A percentile compares a stretch with the other conserved stretches of the same genome.
phyloP scores from a whole-genome alignment of 164 flowering plant species.

The Taxillus chinensis region DNA sequence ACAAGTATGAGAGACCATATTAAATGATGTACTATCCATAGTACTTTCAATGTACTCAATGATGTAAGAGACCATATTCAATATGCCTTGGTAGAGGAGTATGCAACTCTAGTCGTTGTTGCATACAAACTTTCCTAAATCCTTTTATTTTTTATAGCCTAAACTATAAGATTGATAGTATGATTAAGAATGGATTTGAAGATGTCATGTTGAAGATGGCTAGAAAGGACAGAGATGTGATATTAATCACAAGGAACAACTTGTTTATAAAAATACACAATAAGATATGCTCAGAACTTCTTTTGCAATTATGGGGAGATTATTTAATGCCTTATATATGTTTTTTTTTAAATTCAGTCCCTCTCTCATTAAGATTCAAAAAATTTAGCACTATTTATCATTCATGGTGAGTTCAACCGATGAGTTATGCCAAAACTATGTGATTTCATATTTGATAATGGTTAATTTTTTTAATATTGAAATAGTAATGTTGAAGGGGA shows the following conservation, averaged over 20 bases:
- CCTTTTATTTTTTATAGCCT: slow-evolving; percentile 53
- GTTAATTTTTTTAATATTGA: too few relatives aligned
- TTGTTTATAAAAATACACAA: slow-evolving; percentile 50
- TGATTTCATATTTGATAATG: too few relatives aligned
- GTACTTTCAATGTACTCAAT: too few relatives aligned
- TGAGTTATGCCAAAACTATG: too few relatives aligned
- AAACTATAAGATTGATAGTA: slow-evolving; percentile 38
- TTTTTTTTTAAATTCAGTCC: too few relatives aligned
- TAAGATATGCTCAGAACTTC: slow-evolving; percentile 49
- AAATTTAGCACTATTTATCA: too few relatives aligned
- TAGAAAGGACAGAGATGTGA: slow-evolving; percentile 38
- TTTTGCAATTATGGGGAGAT: slow-evolving; percentile 61
- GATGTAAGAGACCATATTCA: slow-evolving; percentile 47
- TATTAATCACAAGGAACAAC: slow-evolving; percentile 57
- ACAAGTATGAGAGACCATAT: too few relatives aligned
- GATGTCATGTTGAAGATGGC: slow-evolving; percentile 60
- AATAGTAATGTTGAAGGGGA: too few relatives aligned
- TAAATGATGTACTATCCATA: too few relatives aligned
- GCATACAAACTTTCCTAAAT: slow-evolving; percentile 57
- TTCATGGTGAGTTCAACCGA: too few relatives aligned
- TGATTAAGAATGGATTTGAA: slow-evolving; percentile 65
- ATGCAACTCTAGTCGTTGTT: slow-evolving; percentile 43
- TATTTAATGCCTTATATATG: slow-evolving; percentile 56
- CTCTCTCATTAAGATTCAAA: too few relatives aligned
- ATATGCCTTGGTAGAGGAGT: slow-evolving; percentile 48